These are phyloP conservation scores for Metschnikowia santaceciliae DNA, from an alignment of 805 yeast species.

Conservation along the genomic window DNA sequence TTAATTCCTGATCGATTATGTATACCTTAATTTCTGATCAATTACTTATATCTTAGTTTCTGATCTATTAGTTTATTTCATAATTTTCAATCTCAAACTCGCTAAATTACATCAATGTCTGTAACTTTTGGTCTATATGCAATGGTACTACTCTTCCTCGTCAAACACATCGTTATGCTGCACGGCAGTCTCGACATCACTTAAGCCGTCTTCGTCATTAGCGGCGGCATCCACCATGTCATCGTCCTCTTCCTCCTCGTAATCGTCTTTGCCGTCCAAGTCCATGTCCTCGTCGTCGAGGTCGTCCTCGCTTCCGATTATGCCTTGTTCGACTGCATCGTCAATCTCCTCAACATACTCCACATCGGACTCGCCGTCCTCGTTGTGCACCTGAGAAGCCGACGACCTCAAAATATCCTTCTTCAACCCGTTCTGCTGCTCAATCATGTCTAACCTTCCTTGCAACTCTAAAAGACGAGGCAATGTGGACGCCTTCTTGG, in stretches of 20 bases:
- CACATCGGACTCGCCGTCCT: conserved; percentile 46
- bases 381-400: conserved; percentile 20
- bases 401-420: conserved; percentile 33
- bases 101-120: not conserved
- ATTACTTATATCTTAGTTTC: too few relatives aligned
- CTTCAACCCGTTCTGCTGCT: conserved; percentile 41
- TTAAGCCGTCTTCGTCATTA: conserved; percentile 17
- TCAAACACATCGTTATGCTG: conserved; percentile 15
- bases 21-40: too few relatives aligned
- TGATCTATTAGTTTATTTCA: too few relatives aligned
- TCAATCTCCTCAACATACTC: conserved; percentile 70
- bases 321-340: conserved; percentile 35
- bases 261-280: conserved; percentile 7
- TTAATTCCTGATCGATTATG: too few relatives aligned
- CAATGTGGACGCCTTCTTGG: conserved; percentile 45
- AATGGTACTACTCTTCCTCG: conserved; percentile 6
- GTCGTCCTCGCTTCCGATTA: conserved; percentile 18
- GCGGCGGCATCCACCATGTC: conserved; percentile 4
- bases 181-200: conserved; percentile 18
- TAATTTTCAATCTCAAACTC: too few relatives aligned
- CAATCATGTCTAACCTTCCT: conserved; percentile 46
- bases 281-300: conserved; percentile 10
- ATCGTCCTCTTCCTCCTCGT: conserved; percentile 7
- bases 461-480: conserved; percentile 49
- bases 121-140: conserved; percentile 1